Evolutionary conservation across 495 filamentous ascomycete genomes (phyloP).

Genomic region (Xylaria palmicola): DNA sequence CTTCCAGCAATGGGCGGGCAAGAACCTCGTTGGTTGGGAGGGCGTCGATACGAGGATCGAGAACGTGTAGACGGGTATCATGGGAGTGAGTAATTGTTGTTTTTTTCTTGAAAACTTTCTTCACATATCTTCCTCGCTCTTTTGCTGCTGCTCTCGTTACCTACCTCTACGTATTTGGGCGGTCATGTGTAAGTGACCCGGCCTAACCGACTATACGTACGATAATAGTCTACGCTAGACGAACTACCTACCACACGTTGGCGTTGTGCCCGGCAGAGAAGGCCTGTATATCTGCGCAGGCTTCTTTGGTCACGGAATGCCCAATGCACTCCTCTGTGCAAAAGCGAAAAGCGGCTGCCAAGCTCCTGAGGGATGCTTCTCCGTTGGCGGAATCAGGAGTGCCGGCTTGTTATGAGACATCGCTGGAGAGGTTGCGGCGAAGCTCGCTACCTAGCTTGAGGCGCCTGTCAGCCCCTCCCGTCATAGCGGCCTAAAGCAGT

Average conservation of each 20-base stretch:
- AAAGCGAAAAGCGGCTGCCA: slow-evolving; percentile 44
- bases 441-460: no score
- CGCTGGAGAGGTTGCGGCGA: slow-evolving; percentile 27
- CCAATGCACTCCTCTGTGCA: slow-evolving; percentile 46
- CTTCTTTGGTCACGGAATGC: slow-evolving; percentile 54
- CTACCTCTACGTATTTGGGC: slow-evolving; percentile 21
- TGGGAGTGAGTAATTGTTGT: slow-evolving; percentile 20
- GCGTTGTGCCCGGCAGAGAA: slow-evolving; percentile 41
- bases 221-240: slow-evolving; percentile 39
- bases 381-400: slow-evolving; percentile 40
- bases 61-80: slow-evolving; percentile 54
- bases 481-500: neutral
- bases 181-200: no score
- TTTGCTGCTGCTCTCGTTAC: neutral
- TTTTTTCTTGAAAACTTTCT: neutral
- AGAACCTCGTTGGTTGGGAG: slow-evolving; percentile 52
- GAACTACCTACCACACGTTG: slow-evolving; percentile 43
- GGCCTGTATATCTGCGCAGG: slow-evolving; percentile 48
- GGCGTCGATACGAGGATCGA: slow-evolving; percentile 41
- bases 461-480: neutral
- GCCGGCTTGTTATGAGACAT: slow-evolving; percentile 42
- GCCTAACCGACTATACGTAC: neutral
- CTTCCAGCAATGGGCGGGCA: slow-evolving; percentile 51
- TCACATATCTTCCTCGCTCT: neutral
- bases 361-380: slow-evolving; percentile 38